Evolutionary conservation across 2,329 filamentous ascomycete genomes (phyloP), one percentile per base, ranked within the genome.

Genomic region (Aspergillus vadensis): DNA sequence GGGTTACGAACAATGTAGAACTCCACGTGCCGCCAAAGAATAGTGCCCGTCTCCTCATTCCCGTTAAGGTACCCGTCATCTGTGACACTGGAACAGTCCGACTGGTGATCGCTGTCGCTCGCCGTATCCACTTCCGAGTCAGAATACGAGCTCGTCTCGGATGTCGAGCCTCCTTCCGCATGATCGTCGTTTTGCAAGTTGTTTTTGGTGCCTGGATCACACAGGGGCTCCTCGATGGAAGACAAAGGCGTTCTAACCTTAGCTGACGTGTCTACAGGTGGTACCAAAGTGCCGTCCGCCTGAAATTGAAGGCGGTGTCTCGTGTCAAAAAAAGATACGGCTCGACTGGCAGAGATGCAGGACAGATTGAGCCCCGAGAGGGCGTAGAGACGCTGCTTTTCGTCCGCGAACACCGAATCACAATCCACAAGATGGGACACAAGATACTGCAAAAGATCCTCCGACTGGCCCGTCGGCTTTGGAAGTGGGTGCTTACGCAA

Each of bases 1-100:
- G 61, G 66, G 48, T 64, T 68, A 23, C 50, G 50, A 17, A 69
- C 36, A 56, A 69, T 67, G 41, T 63, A 61, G 57, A 69, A 69
- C 51, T 63, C 17, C 59, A 69, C 52, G 54, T 67, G 53, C 49
- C 63, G 64, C 59, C 38, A 69, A 25, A 67, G 58, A 17, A 68
- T 61, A 41, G 62, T 63, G 8, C 57, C 44, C 15, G 65, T 66
- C 36, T 67, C 44, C 17, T 67, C 56, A 48, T 66, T 23, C 4
- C 57, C 57, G 5, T 57, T 58, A 58, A 68, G 60, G 58, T 68
- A 69, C n/a, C 63, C 57, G 53, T 69, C 59, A 60, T 68, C 62
- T 12, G 59, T 66, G 25, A 67, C 15, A 38, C 30, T 62, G 19
- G 61, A 63, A 48, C 10, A 36, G 48, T 67, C 63, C 27, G 60